phyloP scores from a whole-genome alignment of 257 asterid species.

The Asclepias syriaca region DNA sequence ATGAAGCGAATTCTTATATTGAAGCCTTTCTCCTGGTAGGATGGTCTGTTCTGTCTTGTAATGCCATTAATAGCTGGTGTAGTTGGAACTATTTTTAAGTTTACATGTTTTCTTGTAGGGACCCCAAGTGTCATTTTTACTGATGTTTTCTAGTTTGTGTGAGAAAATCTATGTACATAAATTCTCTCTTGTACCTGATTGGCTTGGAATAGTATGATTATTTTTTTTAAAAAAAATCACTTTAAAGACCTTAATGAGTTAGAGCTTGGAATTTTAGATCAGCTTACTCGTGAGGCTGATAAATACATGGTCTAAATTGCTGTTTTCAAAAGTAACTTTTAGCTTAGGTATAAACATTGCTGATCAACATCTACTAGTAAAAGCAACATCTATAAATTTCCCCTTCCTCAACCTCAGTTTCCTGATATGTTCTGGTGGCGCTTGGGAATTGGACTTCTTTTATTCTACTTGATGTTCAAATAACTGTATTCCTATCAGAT shows the following conservation, averaged over 20 bases:
- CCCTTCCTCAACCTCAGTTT: neutral
- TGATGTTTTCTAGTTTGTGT: conserved; percentile 20
- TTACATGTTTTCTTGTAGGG: conserved; percentile 28
- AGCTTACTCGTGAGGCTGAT: neutral
- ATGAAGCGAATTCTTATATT: conserved; percentile 22
- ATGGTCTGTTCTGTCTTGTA: conserved; percentile 22
- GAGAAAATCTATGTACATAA: conserved; percentile 38
- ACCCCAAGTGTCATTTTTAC: conserved; percentile 25
- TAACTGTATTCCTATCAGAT: neutral
- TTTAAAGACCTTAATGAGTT: neutral
- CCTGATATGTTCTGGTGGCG: neutral
- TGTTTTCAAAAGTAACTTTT: neutral
- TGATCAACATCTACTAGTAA: neutral
- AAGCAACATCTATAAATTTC: too few relatives aligned
- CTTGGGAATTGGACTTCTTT: neutral
- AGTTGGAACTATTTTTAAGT: conserved; percentile 18
- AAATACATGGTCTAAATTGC: neutral
- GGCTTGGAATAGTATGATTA: conserved; percentile 20
- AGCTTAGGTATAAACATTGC: neutral
- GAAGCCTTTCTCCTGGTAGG: conserved; percentile 33
- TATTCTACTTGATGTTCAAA: neutral
- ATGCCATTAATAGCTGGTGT: conserved; percentile 25
- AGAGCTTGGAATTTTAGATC: neutral
- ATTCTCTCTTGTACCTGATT: conserved; percentile 25
- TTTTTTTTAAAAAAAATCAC: neutral